phyloP scores from a whole-genome alignment of 2,329 filamentous ascomycete genomes.

The Fusarium ramigenum region DNA sequence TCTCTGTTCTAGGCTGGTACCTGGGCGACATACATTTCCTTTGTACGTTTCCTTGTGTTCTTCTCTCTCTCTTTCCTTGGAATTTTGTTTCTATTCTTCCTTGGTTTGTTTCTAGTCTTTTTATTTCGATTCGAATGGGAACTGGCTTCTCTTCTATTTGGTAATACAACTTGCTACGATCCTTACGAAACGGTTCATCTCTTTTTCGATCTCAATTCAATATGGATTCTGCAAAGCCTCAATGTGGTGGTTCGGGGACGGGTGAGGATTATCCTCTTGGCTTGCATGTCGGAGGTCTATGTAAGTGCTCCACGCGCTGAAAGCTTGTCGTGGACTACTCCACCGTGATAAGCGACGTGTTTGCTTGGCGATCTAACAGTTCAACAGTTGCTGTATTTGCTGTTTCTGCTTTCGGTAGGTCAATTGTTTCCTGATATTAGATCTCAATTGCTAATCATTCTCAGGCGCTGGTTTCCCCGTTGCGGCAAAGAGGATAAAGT shows the following conservation, averaged over 20 bases:
- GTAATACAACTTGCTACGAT: not conserved
- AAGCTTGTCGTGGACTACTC: constrained; percentile 6
- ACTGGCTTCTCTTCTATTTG: constrained; percentile 5
- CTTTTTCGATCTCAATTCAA: not conserved
- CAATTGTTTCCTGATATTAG: fast-evolving
- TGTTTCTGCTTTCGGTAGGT: constrained; percentile 41
- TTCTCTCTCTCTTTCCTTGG: not conserved
- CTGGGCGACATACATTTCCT: constrained; percentile 16
- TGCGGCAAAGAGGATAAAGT: constrained; percentile 63
- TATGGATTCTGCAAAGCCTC: constrained; percentile 39
- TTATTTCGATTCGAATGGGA: not conserved
- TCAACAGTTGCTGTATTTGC: constrained; percentile 42
- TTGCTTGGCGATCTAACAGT: not conserved
- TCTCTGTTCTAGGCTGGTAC: constrained; percentile 29
- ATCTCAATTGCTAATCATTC: not conserved
- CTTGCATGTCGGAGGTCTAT: constrained; percentile 45
- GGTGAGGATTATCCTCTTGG: constrained; percentile 40
- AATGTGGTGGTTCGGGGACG: constrained; percentile 37
- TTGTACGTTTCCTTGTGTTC: constrained; percentile 12
- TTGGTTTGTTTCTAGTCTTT: not conserved
- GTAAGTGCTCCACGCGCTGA: constrained; percentile 26
- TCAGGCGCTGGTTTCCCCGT: constrained; percentile 62
- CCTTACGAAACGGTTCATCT: not conserved
- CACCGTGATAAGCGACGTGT: not conserved
- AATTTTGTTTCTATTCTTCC: not conserved